Base-by-base conservation (phyloP, 768 basidiomycete genomes). In the Dendrothele bispora region DNA sequence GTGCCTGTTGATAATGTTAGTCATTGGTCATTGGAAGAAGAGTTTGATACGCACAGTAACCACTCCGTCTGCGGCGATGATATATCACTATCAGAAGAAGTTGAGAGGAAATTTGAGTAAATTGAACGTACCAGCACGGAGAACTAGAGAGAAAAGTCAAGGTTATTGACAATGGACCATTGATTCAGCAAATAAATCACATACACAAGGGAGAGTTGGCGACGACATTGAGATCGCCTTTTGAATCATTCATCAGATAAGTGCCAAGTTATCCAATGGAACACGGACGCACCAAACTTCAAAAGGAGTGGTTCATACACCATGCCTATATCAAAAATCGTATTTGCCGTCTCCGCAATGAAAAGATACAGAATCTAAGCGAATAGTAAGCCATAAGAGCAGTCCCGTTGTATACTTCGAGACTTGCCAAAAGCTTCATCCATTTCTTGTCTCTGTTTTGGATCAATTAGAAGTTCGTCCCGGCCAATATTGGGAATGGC, bases 131-230 rank as follows among this genome's bases (percentile, higher is more conserved):
- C 44, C 44, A 17, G 38, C 34, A 21, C 44, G 44, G n/a, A 46
- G 28, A 14, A 36, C 44, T 46, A 17, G 8, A 37, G 25, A 4
- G 14, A 4, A 27, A 8, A 11, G n/a, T 5, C 8, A 18, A 18
- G 11, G 28, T 7, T 17, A 7, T 17, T 46, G 8, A 46, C 25
- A 3, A 18, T 34, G 22, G 12, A 24, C 18, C 24, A 5, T 34
- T 34, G n/a, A 11, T 4, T 8, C 5, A 44, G 20, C 0, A 37
- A 22, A 17, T 8, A 14, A 22, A n/a, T 17, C 8, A n/a, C 46
- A 39, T 38, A 47, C 46, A 37, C 36, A 34, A 39, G 29, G 46
- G 46, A 11, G 46, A 47, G 30, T 36, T 47, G 24, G 28, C 46
- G 21, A 47, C 28, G 15, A 47, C 27, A 27, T 39, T 14, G 12